Evolutionary conservation across 441 rosid genomes (phyloP).

Genomic region (Erodium moschatum): DNA sequence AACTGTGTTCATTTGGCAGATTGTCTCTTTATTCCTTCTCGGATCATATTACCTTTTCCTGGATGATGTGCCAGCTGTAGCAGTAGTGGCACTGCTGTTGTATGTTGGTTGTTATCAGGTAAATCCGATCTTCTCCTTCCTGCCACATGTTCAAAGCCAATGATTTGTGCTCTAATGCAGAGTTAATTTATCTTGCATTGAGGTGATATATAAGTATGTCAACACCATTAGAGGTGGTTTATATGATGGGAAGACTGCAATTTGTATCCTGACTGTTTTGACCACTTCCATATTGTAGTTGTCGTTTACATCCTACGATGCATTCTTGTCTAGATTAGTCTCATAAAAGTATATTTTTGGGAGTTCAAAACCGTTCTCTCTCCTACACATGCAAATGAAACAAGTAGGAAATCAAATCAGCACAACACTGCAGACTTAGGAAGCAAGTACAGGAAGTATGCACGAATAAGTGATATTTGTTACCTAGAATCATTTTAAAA

Average conservation of each 20-base stretch:
- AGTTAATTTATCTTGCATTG: background rate
- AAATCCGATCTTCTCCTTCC: slow-evolving; percentile 15
- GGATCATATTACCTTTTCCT: slow-evolving; percentile 87
- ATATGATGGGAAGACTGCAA: too few relatives aligned
- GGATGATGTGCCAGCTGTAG: slow-evolving; percentile 46
- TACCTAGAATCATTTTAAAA: background rate
- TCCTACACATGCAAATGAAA: background rate
- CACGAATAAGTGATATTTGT: background rate
- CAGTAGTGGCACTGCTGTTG: slow-evolving; percentile 68
- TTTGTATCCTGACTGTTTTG: too few relatives aligned
- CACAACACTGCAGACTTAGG: background rate
- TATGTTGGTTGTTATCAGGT: slow-evolving; percentile 99
- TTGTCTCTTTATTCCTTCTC: slow-evolving; percentile 68
- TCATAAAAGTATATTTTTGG: background rate
- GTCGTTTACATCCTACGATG: too few relatives aligned
- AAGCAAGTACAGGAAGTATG: background rate
- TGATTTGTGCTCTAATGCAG: slow-evolving; percentile 10
- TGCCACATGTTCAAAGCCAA: slow-evolving; percentile 10
- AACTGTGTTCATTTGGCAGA: slow-evolving; percentile 36
- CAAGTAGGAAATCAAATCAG: background rate
- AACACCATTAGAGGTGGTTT: background rate
- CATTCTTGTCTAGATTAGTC: background rate
- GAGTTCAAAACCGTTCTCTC: background rate
- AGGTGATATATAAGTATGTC: background rate
- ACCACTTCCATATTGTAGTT: too few relatives aligned